Evolutionary conservation across 768 basidiomycete species (phyloP).

Genomic region (Lepiota brunneoincarnata): DNA sequence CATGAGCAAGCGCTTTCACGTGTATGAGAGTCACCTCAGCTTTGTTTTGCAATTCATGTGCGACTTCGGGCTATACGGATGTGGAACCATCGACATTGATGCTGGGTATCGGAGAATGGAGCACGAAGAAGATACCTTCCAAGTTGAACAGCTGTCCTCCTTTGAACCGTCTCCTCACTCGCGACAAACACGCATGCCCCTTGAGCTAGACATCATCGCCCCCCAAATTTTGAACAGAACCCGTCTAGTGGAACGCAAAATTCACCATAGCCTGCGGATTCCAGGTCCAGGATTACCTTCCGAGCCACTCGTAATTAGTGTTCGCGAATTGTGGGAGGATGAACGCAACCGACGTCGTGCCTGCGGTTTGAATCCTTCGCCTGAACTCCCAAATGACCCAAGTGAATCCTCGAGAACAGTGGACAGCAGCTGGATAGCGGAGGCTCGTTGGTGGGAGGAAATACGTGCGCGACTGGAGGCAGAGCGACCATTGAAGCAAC

Average conservation of each 20-base stretch:
- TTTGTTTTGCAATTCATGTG: conserved; percentile 90
- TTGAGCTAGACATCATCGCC: conserved; percentile 84
- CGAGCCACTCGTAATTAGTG: conserved; percentile 81
- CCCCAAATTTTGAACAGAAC: conserved; percentile 87
- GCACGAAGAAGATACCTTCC: conserved; percentile 30
- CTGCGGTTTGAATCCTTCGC: conserved; percentile 70
- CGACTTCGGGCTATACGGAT: conserved; percentile 94
- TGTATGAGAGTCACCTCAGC: conserved; percentile 90
- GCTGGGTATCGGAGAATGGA: conserved; percentile 58
- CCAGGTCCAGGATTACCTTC: conserved; percentile 46
- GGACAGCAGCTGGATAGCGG: conserved; percentile 67
- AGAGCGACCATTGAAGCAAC: conserved; percentile 23
- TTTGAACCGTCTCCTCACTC: conserved; percentile 57
- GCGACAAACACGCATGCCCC: conserved; percentile 60
- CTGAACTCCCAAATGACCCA: conserved; percentile 67
- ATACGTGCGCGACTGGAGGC: conserved; percentile 60
- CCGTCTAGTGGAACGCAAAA: conserved; percentile 55
- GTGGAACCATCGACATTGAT: conserved; percentile 80
- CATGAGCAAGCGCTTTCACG: conserved; percentile 72
- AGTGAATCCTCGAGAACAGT: conserved; percentile 58
- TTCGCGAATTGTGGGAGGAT: conserved; percentile 96
- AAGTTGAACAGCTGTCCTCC: conserved; percentile 4
- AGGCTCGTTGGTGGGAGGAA: conserved; percentile 75
- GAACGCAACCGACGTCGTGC: conserved; percentile 73
- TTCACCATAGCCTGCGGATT: conserved; percentile 69